Evolutionary conservation across 495 filamentous ascomycete species (phyloP).

Genomic region (Penicillium odoratum): DNA sequence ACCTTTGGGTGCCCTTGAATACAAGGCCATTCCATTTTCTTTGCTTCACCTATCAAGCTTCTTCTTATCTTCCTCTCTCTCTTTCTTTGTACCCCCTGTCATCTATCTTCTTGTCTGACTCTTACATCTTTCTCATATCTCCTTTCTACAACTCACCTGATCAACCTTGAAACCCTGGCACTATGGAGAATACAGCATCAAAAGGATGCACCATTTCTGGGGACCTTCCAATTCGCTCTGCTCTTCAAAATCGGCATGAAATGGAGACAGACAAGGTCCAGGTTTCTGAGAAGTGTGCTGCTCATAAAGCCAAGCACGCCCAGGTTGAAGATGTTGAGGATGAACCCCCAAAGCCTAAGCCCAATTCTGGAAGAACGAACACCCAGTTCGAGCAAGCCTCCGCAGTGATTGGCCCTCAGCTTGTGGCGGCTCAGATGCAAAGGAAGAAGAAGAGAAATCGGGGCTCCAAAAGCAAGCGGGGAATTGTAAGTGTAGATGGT

Average conservation of each 20-base stretch:
- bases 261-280: not conserved
- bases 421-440: slow-evolving; percentile 10
- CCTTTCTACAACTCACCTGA: slow-evolving; percentile 1
- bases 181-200: not conserved
- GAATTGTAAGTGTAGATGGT: slow-evolving; percentile 29
- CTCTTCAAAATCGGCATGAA: not conserved
- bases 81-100: no score
- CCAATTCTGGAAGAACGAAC: not conserved
- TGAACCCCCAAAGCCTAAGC: not conserved
- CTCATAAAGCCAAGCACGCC: not conserved
- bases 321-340: not conserved
- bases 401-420: slow-evolving; percentile 11
- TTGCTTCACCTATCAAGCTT: not conserved
- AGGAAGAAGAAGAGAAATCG: slow-evolving; percentile 36
- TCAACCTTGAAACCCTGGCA: not conserved
- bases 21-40: not conserved
- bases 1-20: not conserved
- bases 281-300: not conserved
- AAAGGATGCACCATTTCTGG: slow-evolving; percentile 6
- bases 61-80: not conserved
- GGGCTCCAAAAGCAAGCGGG: slow-evolving; percentile 49
- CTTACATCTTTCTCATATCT: not conserved
- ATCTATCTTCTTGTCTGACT: not conserved
- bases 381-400: slow-evolving; percentile 14
- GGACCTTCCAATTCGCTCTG: slow-evolving; percentile 10